phyloP scores from a whole-genome alignment of 345 rosid genomes.

The Murraya koenigii region DNA sequence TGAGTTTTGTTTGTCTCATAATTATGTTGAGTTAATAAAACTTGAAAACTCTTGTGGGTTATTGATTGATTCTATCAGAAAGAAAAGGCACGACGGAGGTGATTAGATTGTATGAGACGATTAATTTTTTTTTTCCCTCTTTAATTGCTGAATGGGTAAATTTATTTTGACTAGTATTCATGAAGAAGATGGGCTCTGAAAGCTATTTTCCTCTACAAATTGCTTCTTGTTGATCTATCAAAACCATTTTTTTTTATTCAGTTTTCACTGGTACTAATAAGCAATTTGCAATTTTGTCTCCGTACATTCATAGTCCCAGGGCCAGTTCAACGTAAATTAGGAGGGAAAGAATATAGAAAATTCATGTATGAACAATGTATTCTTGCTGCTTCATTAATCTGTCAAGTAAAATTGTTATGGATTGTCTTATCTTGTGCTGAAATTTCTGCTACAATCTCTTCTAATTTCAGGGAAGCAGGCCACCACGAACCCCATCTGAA shows the following conservation, averaged over 20 bases:
- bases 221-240: background rate
- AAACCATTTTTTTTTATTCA: background rate
- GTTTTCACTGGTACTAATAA: background rate
- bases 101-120: background rate
- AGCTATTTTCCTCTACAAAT: background rate
- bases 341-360: background rate
- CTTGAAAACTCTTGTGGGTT: background rate
- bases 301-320: background rate
- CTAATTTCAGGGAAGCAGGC: constrained; percentile 72
- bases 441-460: constrained; percentile 5
- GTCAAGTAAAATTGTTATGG: background rate
- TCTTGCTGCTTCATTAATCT: background rate
- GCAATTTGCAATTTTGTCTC: background rate
- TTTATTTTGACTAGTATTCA: background rate
- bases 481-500: constrained; percentile 47
- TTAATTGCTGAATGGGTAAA: background rate
- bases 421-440: background rate
- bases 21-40: background rate
- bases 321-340: background rate
- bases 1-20: background rate
- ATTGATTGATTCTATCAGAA: background rate
- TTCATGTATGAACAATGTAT: background rate
- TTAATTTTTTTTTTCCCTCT: background rate
- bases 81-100: background rate
- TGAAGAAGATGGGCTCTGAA: background rate